A percentile compares a stretch with the other conserved stretches of the same genome.
Evolutionary conservation across 1,284 basidiomycete genomes (phyloP).

Genomic region (Moniliophthora roreri): DNA sequence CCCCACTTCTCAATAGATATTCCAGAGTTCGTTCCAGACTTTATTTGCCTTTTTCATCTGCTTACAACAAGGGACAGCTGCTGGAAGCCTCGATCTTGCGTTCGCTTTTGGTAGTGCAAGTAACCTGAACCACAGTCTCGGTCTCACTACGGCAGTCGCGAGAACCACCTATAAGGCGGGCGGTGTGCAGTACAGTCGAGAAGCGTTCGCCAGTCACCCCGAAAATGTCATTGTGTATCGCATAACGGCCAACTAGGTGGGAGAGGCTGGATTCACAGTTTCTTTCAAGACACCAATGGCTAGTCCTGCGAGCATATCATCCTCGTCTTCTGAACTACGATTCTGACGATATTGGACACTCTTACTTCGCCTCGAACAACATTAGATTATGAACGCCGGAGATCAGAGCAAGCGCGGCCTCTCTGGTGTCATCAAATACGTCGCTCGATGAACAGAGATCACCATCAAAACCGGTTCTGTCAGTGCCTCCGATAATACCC

Average conservation of each 20-base stretch:
- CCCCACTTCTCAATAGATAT: constrained; percentile 14
- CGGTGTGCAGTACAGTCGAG: constrained; percentile 15
- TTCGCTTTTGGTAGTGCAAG: constrained; percentile 2
- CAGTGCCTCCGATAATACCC: background rate
- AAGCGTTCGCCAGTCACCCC: constrained; percentile 15
- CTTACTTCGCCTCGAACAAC: constrained; percentile 7
- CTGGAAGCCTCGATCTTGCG: constrained; percentile 13
- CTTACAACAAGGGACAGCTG: constrained; percentile 4
- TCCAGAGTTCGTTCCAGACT: constrained; percentile 8
- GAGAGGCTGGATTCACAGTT: constrained; percentile 7
- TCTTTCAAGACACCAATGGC: constrained; percentile 16
- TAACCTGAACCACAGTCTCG: constrained; percentile 14
- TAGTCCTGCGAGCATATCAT: constrained; percentile 6
- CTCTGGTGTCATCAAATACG: constrained; percentile 11
- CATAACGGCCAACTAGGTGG: constrained; percentile 10
- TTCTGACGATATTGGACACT: background rate
- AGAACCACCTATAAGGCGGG: constrained; percentile 12
- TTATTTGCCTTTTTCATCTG: background rate
- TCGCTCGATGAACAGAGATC: constrained; percentile 12
- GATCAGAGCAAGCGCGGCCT: constrained; percentile 5
- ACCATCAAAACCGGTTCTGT: constrained; percentile 1
- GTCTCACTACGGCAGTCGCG: constrained; percentile 14
- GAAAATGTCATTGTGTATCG: constrained; percentile 16
- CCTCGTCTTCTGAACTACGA: background rate
- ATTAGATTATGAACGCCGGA: constrained; percentile 3